phyloP scores from a whole-genome alignment of 768 basidiomycete species.

The Phallus indusiatus region DNA sequence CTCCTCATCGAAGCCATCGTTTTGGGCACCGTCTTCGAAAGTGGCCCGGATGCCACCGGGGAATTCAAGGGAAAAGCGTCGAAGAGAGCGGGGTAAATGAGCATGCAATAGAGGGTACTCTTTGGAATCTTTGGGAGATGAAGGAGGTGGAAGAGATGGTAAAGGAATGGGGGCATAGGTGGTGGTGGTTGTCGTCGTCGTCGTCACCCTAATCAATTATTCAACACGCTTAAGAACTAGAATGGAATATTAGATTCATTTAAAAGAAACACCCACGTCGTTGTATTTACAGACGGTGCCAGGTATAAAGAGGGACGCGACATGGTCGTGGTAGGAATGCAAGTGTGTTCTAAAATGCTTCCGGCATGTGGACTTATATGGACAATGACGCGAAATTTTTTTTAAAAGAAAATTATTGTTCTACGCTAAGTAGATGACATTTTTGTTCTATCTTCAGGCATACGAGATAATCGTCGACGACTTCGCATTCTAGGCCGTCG shows the following conservation, averaged over 20 bases:
- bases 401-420: background rate
- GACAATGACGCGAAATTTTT: background rate
- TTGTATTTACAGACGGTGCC: slow-evolving; percentile 77
- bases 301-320: slow-evolving; percentile 62
- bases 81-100: slow-evolving; percentile 60
- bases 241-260: background rate
- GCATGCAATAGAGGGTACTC: slow-evolving; percentile 71
- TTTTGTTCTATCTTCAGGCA: slow-evolving; percentile 54
- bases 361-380: slow-evolving; percentile 9
- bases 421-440: slow-evolving; percentile 2
- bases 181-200: slow-evolving; percentile 87
- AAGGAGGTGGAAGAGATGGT: slow-evolving; percentile 61
- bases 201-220: slow-evolving; percentile 54
- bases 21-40: slow-evolving; percentile 56
- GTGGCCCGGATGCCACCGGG: slow-evolving; percentile 75
- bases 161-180: slow-evolving; percentile 83
- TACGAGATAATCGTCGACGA: slow-evolving; percentile 47
- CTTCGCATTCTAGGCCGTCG: slow-evolving; percentile 59
- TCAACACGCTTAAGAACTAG: slow-evolving; percentile 15
- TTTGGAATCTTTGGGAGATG: slow-evolving; percentile 68
- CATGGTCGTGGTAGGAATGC: slow-evolving; percentile 42
- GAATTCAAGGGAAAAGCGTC: slow-evolving; percentile 69
- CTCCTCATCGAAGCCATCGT: slow-evolving; percentile 59
- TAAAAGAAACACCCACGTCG: slow-evolving; percentile 46
- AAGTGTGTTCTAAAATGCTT: slow-evolving; percentile 4